Evolutionary conservation across 768 basidiomycete species (phyloP).

Genomic region (Xerocomus spinulosus): DNA sequence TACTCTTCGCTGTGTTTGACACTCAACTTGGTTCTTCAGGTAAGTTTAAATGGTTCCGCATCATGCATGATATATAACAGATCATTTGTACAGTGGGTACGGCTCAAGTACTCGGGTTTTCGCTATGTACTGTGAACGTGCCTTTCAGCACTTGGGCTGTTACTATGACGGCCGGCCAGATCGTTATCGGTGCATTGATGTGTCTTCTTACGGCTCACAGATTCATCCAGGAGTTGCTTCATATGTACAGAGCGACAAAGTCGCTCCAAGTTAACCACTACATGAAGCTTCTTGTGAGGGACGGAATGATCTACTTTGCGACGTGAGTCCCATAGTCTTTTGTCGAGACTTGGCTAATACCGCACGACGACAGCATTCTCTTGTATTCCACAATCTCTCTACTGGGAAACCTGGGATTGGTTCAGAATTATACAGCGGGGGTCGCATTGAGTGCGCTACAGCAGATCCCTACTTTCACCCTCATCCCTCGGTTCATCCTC

Average conservation of each 20-base stretch:
- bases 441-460: neutral
- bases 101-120: no score
- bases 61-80: no score
- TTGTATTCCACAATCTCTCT: neutral
- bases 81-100: no score
- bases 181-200: neutral
- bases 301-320: neutral
- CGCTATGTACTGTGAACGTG: no score
- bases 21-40: no score
- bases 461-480: neutral
- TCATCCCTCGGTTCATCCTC: neutral
- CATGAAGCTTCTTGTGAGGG: neutral
- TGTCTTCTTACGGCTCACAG: neutral
- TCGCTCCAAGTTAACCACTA: neutral
- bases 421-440: neutral
- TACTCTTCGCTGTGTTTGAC: no score
- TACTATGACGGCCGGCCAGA: no score
- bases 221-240: neutral
- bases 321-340: neutral
- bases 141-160: no score
- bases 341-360: no score
- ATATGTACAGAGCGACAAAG: neutral
- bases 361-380: neutral
- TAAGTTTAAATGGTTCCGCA: no score
- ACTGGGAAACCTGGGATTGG: neutral